These are phyloP conservation scores for Diutina siamensis DNA, from an alignment of 1,139 yeast genomes.

Conservation along the genomic window DNA sequence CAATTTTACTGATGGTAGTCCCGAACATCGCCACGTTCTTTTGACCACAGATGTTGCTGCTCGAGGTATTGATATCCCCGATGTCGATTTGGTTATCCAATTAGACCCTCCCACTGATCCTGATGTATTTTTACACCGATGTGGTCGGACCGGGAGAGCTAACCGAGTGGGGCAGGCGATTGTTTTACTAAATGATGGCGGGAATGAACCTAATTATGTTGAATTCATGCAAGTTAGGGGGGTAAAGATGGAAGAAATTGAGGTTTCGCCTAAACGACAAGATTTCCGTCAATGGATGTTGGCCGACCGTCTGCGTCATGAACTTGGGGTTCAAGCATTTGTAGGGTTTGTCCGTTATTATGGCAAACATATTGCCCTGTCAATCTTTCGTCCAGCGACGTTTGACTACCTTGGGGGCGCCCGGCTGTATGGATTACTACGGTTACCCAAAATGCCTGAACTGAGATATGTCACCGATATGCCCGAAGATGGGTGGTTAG, in stretches of 20 bases:
- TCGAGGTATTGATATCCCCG: conserved; percentile 86
- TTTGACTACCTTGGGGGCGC: conserved; percentile 70
- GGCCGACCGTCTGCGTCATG: conserved; percentile 69
- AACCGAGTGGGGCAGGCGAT: conserved; percentile 73
- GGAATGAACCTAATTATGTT: conserved; percentile 66
- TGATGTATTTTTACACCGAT: conserved; percentile 12
- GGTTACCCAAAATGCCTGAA: conserved; percentile 95
- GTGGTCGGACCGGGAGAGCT: conserved; percentile 30
- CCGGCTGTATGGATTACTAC: conserved; percentile 62
- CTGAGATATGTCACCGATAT: conserved; percentile 38
- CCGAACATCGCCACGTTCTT: conserved; percentile 42
- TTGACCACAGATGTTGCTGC: conserved; percentile 87
- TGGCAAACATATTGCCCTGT: conserved; percentile 81
- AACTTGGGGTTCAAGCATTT: conserved; percentile 64
- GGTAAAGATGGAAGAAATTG: conserved; percentile 36
- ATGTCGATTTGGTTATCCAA: conserved; percentile 81
- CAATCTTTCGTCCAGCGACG: conserved; percentile 68
- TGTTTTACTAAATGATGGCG: conserved; percentile 47
- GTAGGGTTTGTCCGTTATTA: conserved; percentile 80
- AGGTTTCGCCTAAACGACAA: conserved; percentile 14
- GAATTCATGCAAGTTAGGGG: conserved; percentile 73
- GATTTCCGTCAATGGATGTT: conserved; percentile 40
- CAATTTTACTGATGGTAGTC: conserved; percentile 39
- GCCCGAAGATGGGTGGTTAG: conserved; percentile 65
- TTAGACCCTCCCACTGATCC: conserved; percentile 89